A percentile compares a stretch with the other conserved stretches of the same genome.
Evolutionary conservation across 2,329 filamentous ascomycete species (phyloP).

Genomic region (Hypoxylon sp.): DNA sequence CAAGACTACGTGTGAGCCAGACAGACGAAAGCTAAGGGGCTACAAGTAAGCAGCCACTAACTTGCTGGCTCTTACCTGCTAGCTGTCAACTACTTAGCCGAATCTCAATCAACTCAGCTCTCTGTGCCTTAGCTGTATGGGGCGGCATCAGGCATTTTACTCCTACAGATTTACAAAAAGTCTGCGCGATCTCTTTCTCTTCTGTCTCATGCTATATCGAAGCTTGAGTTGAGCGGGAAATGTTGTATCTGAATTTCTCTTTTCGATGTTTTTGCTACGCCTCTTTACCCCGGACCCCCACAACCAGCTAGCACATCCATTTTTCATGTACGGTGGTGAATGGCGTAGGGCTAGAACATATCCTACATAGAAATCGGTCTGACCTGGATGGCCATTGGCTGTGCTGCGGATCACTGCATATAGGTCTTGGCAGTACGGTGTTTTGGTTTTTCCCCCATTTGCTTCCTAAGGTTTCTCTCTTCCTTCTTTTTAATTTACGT

Average conservation of each 20-base stretch:
- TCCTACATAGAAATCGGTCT: slow-evolving; percentile 31
- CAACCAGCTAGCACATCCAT: slow-evolving; percentile 19
- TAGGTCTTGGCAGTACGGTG: slow-evolving; percentile 15
- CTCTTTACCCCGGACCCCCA: slow-evolving; percentile 35
- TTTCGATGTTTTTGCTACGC: slow-evolving; percentile 7
- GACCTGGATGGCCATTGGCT: slow-evolving; percentile 16
- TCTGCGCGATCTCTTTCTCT: background rate
- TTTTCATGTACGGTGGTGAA: slow-evolving; percentile 27
- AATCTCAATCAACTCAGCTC: slow-evolving; percentile 14
- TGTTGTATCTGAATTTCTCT: slow-evolving; percentile 1
- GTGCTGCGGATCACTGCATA: slow-evolving; percentile 30
- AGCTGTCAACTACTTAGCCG: slow-evolving; percentile 12
- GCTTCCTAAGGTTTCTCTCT: background rate
- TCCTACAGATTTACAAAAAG: slow-evolving; percentile 9
- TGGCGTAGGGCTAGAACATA: slow-evolving; percentile 39
- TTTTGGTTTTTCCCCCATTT: slow-evolving; percentile 13
- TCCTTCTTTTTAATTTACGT: slow-evolving; percentile 5
- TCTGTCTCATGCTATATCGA: background rate
- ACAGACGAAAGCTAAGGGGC: slow-evolving; percentile 53
- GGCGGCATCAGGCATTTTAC: background rate
- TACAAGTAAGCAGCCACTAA: slow-evolving; percentile 37
- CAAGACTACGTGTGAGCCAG: slow-evolving; percentile 63
- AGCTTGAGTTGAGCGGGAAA: slow-evolving; percentile 4
- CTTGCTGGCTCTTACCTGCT: background rate
- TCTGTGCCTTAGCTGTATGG: slow-evolving; percentile 11